Base-by-base conservation (phyloP, 352 stramenopile genomes). In the Globisporangium spinosum region DNA sequence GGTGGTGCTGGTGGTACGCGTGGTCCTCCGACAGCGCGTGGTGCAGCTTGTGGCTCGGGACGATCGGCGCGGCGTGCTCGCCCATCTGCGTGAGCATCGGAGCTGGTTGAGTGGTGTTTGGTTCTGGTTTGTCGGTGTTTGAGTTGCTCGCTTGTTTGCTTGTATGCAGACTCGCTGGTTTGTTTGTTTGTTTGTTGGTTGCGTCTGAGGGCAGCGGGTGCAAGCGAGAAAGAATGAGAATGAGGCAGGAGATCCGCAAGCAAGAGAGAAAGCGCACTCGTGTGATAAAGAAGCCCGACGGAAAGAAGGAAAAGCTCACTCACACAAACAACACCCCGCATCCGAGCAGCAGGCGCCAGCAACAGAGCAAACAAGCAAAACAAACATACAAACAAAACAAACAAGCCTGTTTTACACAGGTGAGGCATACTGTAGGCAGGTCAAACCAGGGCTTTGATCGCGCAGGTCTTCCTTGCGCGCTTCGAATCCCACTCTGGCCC, bases 81-180 rank as follows among this genome's bases (percentile, higher is more conserved):
- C 64, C 63, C 69, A 77, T 72, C 67, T 82, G 73, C 73, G 78
- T 85, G 68, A 68, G 77, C 77, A 85, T 82, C 20, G 32, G 32
- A n/a, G 53, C 51, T 8, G 25, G 12, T 13, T 15, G 17, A 43
- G 54, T 25, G 29, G 29, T 35, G 15, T 22, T 51, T 51, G 43
- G 5, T 22, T 51, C 17, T 45, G 10, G 12, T 10, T 51, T 51
- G 43, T 51, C 6, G 1, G 40, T 49, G 40, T 22, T 49, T 49
- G 27, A 45, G 27, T 59, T 58, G 51, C 15, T 57, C 10, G 15
- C 20, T 17, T 29, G 23, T n/a, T 58, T 20, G 51, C 49, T 57
- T 32, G 49, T 13, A 32, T 27, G 49, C 22, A 40, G 34, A 40
- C 23, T 29, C 2, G 27, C 27, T 29, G 27, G 27, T 38, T 58